Evolutionary conservation across 805 yeast genomes (phyloP).

Genomic region (Candida nanaspora): DNA sequence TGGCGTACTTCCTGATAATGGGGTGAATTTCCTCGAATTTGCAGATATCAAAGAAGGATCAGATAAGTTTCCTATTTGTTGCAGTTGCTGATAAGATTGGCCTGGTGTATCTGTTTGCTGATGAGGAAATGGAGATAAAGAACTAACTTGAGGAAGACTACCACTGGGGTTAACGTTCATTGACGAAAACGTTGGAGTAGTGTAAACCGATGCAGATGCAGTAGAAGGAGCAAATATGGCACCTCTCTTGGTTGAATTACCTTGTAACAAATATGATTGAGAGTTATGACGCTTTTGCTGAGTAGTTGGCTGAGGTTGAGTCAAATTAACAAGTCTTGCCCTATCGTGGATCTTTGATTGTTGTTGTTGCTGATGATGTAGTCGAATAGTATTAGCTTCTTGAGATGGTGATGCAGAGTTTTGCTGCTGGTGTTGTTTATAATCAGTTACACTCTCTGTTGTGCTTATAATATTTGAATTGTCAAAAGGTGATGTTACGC

Average conservation of each 20-base stretch:
- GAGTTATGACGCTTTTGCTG: slow-evolving; percentile 25
- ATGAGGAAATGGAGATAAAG: background rate
- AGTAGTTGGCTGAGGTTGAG: slow-evolving; percentile 11
- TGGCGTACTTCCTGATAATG: background rate
- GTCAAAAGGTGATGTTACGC: background rate
- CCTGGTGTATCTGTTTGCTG: too few relatives aligned
- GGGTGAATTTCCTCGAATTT: background rate
- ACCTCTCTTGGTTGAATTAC: slow-evolving; percentile 17
- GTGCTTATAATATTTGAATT: too few relatives aligned
- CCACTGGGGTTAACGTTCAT: background rate
- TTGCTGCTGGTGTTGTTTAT: background rate
- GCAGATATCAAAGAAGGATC: background rate
- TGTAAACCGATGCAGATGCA: background rate
- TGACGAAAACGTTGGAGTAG: background rate
- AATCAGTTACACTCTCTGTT: too few relatives aligned
- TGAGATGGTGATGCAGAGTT: background rate
- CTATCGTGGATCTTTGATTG: slow-evolving; percentile 2
- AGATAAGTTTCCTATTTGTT: background rate
- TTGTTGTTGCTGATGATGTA: background rate
- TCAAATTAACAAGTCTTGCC: slow-evolving; percentile 8
- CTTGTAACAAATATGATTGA: slow-evolving; percentile 17
- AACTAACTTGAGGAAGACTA: background rate
- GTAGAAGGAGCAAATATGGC: slow-evolving; percentile 3
- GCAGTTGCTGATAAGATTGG: background rate
- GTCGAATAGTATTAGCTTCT: background rate